Evolutionary conservation across 805 yeast species (phyloP), one percentile per base, ranked within the genome.

Genomic region (Kregervanrija delftensis): DNA sequence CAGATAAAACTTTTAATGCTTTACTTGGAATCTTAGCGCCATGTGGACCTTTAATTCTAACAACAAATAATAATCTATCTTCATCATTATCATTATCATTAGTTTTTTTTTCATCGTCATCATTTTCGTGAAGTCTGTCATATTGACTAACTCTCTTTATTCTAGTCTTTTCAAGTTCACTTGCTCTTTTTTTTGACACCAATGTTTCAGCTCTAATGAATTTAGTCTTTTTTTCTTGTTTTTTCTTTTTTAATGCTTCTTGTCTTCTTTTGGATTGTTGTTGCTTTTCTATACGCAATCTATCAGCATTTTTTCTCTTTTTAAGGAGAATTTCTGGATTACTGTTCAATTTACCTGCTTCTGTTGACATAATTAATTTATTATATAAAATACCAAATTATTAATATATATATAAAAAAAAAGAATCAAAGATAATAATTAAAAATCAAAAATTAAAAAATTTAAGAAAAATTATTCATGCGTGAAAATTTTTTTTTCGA

Each of bases 231-330:
- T 69, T 66, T 48, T 67, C 62, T 43, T 61, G 64, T 51, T 70
- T 73, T 60, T 68, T 69, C 51, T 64, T 64, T 48, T 71, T 65
- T 50, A 67, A 70, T 40, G 67, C 72, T 44, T 71, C 72, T 37
- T 66, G 68, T 61, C 74, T 77, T 55, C 69, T 65, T 50, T 71
- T 71, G 12, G 81, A 81, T 44, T 73, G 72, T 51, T 81, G 85
- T 62, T 83, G 91, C 58, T 82, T 85, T 61, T 81, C 86, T 43
- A 84, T 55, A 61, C 89, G 75, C 53, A 81, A 69, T 62, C 83
- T 71, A 61, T 85, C 91, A 48, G 83, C 84, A 59, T 83, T 77
- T 69, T 84, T 86, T 67, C 95, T 79, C 69, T 85, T 86, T 59
- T 81, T 79, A 50, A 86, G 72, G 54, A 86, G 76, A 45, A 86